Evolutionary conservation across 306 rosid genomes (phyloP).

Genomic region (Malus domestica): DNA sequence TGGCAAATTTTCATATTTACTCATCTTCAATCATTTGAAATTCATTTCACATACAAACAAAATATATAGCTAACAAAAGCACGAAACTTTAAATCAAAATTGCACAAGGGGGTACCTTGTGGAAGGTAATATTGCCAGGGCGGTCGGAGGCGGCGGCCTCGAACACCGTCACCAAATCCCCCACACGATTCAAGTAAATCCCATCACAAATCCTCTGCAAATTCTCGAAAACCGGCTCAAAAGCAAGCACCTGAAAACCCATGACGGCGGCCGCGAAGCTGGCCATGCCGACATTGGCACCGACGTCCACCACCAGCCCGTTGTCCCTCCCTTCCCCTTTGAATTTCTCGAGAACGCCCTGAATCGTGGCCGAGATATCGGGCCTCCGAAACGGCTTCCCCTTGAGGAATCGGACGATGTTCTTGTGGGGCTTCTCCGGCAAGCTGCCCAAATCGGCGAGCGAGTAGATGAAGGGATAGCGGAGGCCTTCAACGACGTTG

Average conservation of each 20-base stretch:
- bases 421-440: conserved; percentile 94
- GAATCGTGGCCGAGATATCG: conserved; percentile 73
- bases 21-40: neutral
- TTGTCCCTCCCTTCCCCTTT: conserved; percentile 35
- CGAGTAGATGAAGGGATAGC: conserved; percentile 71
- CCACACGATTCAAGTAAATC: conserved; percentile 70
- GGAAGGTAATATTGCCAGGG: conserved; percentile 74
- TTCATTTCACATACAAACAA: neutral
- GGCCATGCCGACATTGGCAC: conserved; percentile 95
- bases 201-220: conserved; percentile 95
- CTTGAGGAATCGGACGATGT: conserved; percentile 66
- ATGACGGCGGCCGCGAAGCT: conserved; percentile 86
- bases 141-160: conserved; percentile 81
- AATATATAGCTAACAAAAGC: neutral
- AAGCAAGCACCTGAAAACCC: conserved; percentile 77
- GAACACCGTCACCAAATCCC: conserved; percentile 71
- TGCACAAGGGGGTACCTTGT: conserved; percentile 50
- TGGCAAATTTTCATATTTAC: neutral
- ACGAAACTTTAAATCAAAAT: neutral
- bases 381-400: conserved; percentile 82
- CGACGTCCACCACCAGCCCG: conserved; percentile 82
- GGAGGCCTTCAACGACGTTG: conserved; percentile 71
- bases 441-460: conserved; percentile 76
- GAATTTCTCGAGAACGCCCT: conserved; percentile 57
- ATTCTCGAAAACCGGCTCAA: conserved; percentile 90